Percentiles rank a stretch among this genome's conserved stretches.
phyloP scores from a whole-genome alignment of 1,284 basidiomycete species.

The Heliocybe sulcata region DNA sequence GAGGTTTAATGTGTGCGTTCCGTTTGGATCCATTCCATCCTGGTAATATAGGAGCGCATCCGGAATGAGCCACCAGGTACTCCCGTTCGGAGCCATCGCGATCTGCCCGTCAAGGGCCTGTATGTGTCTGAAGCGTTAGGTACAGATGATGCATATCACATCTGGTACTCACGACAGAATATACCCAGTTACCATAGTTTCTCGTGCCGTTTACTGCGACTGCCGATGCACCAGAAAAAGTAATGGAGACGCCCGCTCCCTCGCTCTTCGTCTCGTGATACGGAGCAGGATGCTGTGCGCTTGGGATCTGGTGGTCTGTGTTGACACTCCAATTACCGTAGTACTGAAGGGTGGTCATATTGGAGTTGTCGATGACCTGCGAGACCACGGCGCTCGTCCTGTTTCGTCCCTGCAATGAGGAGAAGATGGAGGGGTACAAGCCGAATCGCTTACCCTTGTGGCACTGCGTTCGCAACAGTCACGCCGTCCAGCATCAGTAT shows the following conservation, averaged over 20 bases:
- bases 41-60: constrained; percentile 26
- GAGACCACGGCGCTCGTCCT: constrained; percentile 1
- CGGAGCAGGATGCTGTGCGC: constrained; percentile 17
- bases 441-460: no score
- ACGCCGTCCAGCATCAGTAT: no score
- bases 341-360: constrained; percentile 20
- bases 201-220: constrained; percentile 20
- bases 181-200: constrained; percentile 17
- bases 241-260: constrained; percentile 19
- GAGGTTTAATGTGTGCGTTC: constrained; percentile 20
- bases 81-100: constrained; percentile 19
- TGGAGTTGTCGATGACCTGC: constrained; percentile 15
- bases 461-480: no score
- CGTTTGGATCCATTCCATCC: constrained; percentile 23
- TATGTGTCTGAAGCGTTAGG: background rate
- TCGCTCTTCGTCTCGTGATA: constrained; percentile 17
- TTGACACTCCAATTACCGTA: constrained; percentile 17
- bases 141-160: background rate
- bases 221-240: constrained; percentile 19
- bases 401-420: background rate
- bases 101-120: constrained; percentile 17
- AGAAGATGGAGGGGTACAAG: no score
- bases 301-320: constrained; percentile 17
- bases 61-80: constrained; percentile 23
- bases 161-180: constrained; percentile 18